Evolutionary conservation across 2,329 filamentous ascomycete genomes (phyloP), one percentile per base, ranked within the genome.

Genomic region (Colletotrichum sp.): DNA sequence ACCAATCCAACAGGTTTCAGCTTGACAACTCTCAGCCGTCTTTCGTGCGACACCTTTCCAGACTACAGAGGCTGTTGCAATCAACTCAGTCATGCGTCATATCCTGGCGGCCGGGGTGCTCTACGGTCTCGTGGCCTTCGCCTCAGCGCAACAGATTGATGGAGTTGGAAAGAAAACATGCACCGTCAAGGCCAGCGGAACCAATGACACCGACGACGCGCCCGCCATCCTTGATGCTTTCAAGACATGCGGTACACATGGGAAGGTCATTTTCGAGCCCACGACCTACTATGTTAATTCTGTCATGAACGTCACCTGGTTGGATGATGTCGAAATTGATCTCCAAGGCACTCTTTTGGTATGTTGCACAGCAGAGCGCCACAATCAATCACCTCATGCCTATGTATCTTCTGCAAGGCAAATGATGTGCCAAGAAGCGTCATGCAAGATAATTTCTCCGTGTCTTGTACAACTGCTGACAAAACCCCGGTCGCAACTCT

Each of bases 221-320:
- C 78, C 77, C 1, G 76, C 76, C 18, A 82, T 84, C 31, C 75
- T 79, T 43, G 63, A 80, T 8, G 81, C 81, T 2, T 80, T 84
- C 67, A 80, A 79, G 47, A 47, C 75, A 4, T 83, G 82, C 64
- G 78, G 77, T 8, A 67, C 59, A 13, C 77, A 78, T 24, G 77
- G 79, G 13, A 74, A 81, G 31, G 76, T 83, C 13, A 79, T 81
- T 43, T 76, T 84, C 38, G 78, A 81, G 6, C 80, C 81, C 12
- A 76, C 77, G 3, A 77, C 75, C 18, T 84, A 84, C 77, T 76
- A 81, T 63, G 81, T 84, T 71, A 76, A 76, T 43, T 76, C 76
- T 4, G 69, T 34, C 15, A 18, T 63, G 33, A 63, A 69, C 8
- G 33, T 58, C 6, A 69, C 33, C 13, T 72, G 65, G 57, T 27